Evolutionary conservation across 495 filamentous ascomycete species (phyloP).

Genomic region (Neurospora tetrasperma): DNA sequence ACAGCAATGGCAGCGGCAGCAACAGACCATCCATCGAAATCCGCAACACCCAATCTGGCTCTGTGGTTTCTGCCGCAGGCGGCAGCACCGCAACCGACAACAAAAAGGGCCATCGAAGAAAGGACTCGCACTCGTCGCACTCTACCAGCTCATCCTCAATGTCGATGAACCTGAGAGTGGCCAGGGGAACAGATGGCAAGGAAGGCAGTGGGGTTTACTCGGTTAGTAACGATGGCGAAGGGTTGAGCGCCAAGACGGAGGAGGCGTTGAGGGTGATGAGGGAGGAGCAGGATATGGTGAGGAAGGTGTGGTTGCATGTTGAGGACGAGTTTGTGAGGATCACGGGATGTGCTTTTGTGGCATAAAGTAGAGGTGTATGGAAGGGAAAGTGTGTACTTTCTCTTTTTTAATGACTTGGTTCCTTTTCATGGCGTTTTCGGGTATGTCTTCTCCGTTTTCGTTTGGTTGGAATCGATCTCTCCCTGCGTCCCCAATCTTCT

Average conservation of each 20-base stretch:
- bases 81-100: neutral
- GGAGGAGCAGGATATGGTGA: slow-evolving; percentile 28
- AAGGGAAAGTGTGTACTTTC: too few species aligned
- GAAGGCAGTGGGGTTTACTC: slow-evolving; percentile 44
- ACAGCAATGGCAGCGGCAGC: neutral
- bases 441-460: too few species aligned
- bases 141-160: neutral
- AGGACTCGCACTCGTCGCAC: neutral
- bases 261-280: slow-evolving; percentile 28
- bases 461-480: too few species aligned
- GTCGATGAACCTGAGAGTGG: slow-evolving; percentile 6
- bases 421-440: too few species aligned
- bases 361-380: too few species aligned
- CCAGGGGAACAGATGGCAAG: slow-evolving; percentile 35
- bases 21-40: neutral
- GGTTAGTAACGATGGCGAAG: slow-evolving; percentile 34
- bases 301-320: slow-evolving; percentile 42
- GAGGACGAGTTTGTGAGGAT: slow-evolving; percentile 34
- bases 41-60: neutral
- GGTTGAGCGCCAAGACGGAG: slow-evolving; percentile 22
- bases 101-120: neutral
- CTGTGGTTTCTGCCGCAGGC: neutral
- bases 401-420: too few species aligned
- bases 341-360: slow-evolving; percentile 16
- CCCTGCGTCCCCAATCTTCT: too few species aligned